A percentile compares a stretch with the other conserved stretches of the same genome.
These are phyloP conservation scores for Fusarium keratoplasticum DNA, from an alignment of 2,329 filamentous ascomycete genomes.

Conservation along the genomic window DNA sequence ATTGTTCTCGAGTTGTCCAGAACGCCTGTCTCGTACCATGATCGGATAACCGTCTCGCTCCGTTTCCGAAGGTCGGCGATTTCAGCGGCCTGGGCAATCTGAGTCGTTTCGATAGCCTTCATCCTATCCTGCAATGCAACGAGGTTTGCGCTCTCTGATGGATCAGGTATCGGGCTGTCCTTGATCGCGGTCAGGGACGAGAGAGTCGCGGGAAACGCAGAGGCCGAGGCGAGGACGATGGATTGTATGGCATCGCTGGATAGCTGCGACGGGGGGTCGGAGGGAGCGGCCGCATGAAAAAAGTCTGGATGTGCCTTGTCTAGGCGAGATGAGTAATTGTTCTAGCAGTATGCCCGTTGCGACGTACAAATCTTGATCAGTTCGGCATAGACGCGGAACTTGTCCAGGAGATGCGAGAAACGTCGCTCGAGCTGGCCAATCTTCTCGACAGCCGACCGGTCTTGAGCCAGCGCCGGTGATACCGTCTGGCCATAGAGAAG, in stretches of 20 bases:
- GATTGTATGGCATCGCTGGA: conserved; percentile 63
- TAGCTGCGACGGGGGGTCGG: conserved; percentile 64
- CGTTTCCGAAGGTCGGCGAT: conserved; percentile 71
- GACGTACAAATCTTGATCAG: conserved; percentile 70
- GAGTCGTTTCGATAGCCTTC: conserved; percentile 68
- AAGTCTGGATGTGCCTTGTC: conserved; percentile 66
- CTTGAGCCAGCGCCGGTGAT: conserved; percentile 47
- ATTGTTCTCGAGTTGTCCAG: conserved; percentile 76
- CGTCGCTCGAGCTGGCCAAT: conserved; percentile 66
- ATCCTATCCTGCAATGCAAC: conserved; percentile 71
- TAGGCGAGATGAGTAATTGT: conserved; percentile 40
- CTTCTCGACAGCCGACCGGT: conserved; percentile 56
- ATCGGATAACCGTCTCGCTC: conserved; percentile 71
- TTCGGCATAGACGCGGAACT: conserved; percentile 68
- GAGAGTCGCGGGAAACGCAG: conserved; percentile 65
- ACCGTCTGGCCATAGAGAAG: conserved; percentile 63
- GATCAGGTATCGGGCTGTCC: conserved; percentile 68
- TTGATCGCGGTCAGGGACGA: conserved; percentile 68
- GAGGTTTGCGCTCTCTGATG: conserved; percentile 65
- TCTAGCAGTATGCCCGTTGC: background rate
- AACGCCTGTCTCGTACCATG: conserved; percentile 81
- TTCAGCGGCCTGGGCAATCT: conserved; percentile 71
- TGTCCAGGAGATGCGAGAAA: conserved; percentile 62
- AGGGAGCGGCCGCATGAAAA: conserved; percentile 61
- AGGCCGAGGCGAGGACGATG: conserved; percentile 67